Evolutionary conservation across 768 basidiomycete genomes (phyloP).

Genomic region (Lyophyllum decastes): DNA sequence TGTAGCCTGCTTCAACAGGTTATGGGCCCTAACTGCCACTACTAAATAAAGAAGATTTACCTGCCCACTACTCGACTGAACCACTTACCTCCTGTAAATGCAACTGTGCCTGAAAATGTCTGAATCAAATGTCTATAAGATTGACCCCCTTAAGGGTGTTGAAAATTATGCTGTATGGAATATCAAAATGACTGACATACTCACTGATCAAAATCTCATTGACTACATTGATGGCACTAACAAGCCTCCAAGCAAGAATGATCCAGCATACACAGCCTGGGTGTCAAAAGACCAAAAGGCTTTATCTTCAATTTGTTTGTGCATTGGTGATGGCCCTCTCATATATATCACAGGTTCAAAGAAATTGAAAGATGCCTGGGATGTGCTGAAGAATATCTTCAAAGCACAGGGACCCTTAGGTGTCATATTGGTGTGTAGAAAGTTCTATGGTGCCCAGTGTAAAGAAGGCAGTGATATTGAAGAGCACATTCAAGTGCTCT

Average conservation of each 20-base stretch:
- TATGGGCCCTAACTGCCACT: constrained; percentile 3
- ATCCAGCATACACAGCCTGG: constrained; percentile 18
- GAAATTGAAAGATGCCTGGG: constrained; percentile 29
- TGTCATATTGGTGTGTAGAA: constrained; percentile 23
- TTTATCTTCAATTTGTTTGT: constrained; percentile 28
- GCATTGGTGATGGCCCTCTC: constrained; percentile 25
- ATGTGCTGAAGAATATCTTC: constrained; percentile 26
- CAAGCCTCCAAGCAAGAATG: not conserved
- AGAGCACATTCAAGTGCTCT: constrained; percentile 29
- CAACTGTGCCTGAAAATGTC: not conserved
- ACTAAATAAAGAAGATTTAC: not conserved
- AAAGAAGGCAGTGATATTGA: constrained; percentile 31
- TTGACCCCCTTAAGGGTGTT: constrained; percentile 1
- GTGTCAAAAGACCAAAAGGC: constrained; percentile 28
- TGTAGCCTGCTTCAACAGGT: constrained; percentile 1
- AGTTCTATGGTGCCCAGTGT: constrained; percentile 25
- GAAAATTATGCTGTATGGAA: not conserved
- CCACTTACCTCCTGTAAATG: not conserved
- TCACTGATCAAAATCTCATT: constrained; percentile 18
- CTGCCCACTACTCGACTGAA: not conserved
- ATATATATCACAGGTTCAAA: constrained; percentile 26
- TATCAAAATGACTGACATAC: constrained; percentile 8
- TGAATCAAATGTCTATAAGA: not conserved
- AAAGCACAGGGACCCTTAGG: constrained; percentile 28
- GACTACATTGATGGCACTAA: constrained; percentile 11